Evolutionary conservation across 2,329 filamentous ascomycete genomes (phyloP).

Genomic region (Phyllosticta citrichinensis): DNA sequence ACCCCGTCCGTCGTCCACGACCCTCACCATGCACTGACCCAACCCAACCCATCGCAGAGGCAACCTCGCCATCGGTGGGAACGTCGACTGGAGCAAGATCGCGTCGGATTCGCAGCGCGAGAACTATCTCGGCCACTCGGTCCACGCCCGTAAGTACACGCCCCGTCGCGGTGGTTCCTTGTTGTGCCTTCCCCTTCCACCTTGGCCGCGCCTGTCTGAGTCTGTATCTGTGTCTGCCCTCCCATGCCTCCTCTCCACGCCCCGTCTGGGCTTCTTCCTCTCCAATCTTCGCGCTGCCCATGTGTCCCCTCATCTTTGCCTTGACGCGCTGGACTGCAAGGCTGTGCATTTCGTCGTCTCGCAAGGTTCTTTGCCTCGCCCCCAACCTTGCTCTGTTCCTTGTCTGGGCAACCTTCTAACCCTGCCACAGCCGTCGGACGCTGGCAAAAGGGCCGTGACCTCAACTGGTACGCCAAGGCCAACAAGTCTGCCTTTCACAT

Average conservation of each 20-base stretch:
- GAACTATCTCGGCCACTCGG: constrained; percentile 78
- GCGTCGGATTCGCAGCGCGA: constrained; percentile 79
- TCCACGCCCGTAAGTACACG: constrained; percentile 56
- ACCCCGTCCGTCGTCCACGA: too few relatives aligned
- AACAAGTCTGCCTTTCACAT: constrained; percentile 24
- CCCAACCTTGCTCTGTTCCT: background rate
- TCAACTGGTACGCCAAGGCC: constrained; percentile 55
- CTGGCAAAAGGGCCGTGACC: constrained; percentile 72
- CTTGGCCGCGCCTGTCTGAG: background rate
- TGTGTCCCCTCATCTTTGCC: background rate
- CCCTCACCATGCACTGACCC: background rate
- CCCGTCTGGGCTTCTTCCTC: too few relatives aligned
- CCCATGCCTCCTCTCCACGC: too few relatives aligned
- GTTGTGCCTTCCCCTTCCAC: background rate
- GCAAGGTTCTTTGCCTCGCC: background rate
- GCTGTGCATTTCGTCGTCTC: background rate
- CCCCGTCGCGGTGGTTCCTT: too few relatives aligned
- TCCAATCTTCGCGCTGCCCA: background rate
- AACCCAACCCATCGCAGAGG: background rate
- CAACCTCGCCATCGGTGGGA: constrained; percentile 24
- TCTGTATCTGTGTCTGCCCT: too few relatives aligned
- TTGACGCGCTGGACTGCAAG: background rate
- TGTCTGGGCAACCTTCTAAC: background rate
- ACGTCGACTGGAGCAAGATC: constrained; percentile 96
- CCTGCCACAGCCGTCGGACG: constrained; percentile 56